Evolutionary conservation across 1,284 basidiomycete species (phyloP).

Genomic region (Ceratobasidium sp.): DNA sequence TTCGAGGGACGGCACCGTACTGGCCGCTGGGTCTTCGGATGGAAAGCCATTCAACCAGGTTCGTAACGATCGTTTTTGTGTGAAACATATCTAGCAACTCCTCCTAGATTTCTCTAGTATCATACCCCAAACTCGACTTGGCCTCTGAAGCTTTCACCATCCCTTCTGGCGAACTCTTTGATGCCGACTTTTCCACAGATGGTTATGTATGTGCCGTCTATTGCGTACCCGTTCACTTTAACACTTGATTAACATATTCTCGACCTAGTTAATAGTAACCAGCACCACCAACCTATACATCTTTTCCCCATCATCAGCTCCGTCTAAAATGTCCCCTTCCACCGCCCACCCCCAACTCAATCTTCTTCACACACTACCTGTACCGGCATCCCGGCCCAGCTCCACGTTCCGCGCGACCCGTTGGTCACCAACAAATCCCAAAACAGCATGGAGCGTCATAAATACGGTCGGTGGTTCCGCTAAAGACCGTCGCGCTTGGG

Average conservation of each 20-base stretch:
- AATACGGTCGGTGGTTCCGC: conserved; percentile 4
- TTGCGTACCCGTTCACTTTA: neutral
- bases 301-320: conserved; percentile 33
- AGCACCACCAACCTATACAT: conserved; percentile 42
- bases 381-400: conserved; percentile 9
- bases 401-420: conserved; percentile 22
- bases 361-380: conserved; percentile 2
- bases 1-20: conserved; percentile 65
- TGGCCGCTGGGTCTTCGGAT: conserved; percentile 68
- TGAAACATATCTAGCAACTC: conserved; percentile 38
- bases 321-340: conserved; percentile 14
- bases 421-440: conserved; percentile 12
- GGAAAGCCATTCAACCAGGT: conserved; percentile 53
- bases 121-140: conserved; percentile 67
- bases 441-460: conserved; percentile 28
- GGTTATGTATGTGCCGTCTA: conserved; percentile 53
- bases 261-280: conserved; percentile 40
- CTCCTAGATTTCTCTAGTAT: conserved; percentile 67
- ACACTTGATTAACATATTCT: conserved; percentile 2
- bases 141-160: conserved; percentile 56
- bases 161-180: conserved; percentile 74
- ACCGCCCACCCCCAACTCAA: conserved; percentile 9
- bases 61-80: conserved; percentile 19
- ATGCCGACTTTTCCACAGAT: conserved; percentile 65
- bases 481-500: conserved; percentile 29